Base-by-base conservation (phyloP, 1,139 yeast genomes). In the Candida tropicalis region DNA sequence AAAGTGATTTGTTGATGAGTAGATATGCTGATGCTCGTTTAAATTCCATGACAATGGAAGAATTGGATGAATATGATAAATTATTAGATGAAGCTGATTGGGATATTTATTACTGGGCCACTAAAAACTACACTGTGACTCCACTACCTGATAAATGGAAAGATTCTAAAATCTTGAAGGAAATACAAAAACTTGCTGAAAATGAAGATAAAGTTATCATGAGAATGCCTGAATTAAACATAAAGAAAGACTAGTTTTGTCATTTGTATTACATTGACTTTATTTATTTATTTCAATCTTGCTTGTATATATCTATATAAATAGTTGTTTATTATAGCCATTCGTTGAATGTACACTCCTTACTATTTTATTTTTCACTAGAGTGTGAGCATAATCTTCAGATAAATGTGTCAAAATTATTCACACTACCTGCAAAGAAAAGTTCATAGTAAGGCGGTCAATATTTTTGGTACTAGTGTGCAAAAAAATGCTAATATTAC, bases 61-160 rank as follows among this genome's bases (percentile, higher is more conserved):
- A 89, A 63, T 70, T 95, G 51, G 85, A 83, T 43, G 98, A 93
- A 65, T 93, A 88, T 63, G 98, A 93, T 59, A 64, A 75, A 52
- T 68, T 93, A 46, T 74, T 93, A 60, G 96, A 95, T 62, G 96
- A 91, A 65, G 81, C 93, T 12, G 99, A 93, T 63, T 95, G 99
- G 99, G 99, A 93, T 62, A 91, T 93, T 50, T 95, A 89, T 65
- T 93, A 93, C 68, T 93, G 99, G 98, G 97, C 96, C 18, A 89
- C 97, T 6, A 78, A 79, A 55, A 88, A 88, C 65, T 87, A 73
- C 57, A 82, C 80, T 29, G 81, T 84, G 18, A 87, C 91, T 41
- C 96, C 96, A 12, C 73, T 91, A 52, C 97, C 98, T 5, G 91
- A 87, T 38, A 77, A 77, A 57, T 91, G 97, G 96, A 74, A 82